Percentiles rank a stretch among this genome's conserved stretches.
Evolutionary conservation across 2,329 filamentous ascomycete genomes (phyloP).

Genomic region (Arthrobotrys sinensis): DNA sequence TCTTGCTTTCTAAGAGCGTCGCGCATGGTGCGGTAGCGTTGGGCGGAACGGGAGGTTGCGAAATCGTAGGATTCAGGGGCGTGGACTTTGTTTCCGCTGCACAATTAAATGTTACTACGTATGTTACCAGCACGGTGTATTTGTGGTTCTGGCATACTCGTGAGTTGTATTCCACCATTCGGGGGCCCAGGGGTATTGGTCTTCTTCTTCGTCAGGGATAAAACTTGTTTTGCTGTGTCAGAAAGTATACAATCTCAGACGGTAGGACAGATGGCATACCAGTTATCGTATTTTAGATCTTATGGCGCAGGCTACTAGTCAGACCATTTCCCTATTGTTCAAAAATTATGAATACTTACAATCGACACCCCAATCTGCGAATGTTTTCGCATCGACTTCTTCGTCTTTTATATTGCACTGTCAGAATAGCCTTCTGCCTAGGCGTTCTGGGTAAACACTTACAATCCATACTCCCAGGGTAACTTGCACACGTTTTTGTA

Average conservation of each 20-base stretch:
- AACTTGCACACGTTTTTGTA: conserved; percentile 72
- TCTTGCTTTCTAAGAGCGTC: conserved; percentile 70
- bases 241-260: neutral
- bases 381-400: conserved; percentile 67
- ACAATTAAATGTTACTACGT: too few species aligned
- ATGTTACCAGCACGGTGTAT: conserved; percentile 67
- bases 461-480: conserved; percentile 73
- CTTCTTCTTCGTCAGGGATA: conserved; percentile 54
- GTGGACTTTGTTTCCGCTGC: conserved; percentile 50
- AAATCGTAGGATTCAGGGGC: conserved; percentile 72
- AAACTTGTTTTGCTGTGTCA: conserved; percentile 20
- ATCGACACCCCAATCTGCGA: conserved; percentile 74
- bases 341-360: conserved; percentile 66
- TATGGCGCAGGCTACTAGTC: conserved; percentile 2
- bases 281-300: conserved; percentile 75
- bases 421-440: neutral
- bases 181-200: conserved; percentile 57
- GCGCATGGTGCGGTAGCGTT: conserved; percentile 72
- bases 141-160: conserved; percentile 55
- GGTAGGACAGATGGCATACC: conserved; percentile 66
- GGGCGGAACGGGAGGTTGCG: conserved; percentile 69
- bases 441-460: conserved; percentile 66
- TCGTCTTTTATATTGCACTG: conserved; percentile 28
- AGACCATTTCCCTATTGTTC: neutral
- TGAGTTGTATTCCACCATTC: conserved; percentile 53